Conservation (phyloP, 495 filamentous ascomycete genomes). For the Aspergillus indologenus region DNA sequence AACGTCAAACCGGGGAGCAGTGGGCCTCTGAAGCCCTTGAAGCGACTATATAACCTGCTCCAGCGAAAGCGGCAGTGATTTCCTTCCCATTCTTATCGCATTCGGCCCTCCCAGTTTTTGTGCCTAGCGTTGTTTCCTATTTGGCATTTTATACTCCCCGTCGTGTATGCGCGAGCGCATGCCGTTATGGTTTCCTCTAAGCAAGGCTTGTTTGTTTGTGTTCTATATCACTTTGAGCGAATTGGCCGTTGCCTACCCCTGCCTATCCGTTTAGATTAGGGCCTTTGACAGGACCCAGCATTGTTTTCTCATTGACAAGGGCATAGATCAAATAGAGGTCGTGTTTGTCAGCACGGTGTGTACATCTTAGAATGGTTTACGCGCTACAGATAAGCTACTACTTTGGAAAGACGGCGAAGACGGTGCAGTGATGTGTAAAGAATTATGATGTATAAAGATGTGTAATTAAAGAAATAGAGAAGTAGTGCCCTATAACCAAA, state of each 20-base stretch:
- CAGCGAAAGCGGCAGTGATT: background rate
- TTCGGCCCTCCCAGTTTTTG: background rate
- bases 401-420: too few species aligned
- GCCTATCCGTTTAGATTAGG: background rate
- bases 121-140: background rate
- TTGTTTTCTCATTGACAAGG: background rate
- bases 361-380: background rate
- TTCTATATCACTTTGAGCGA: background rate
- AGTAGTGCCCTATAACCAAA: background rate
- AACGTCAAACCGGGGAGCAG: background rate
- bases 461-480: background rate
- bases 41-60: background rate
- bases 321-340: constrained; percentile 1
- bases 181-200: background rate
- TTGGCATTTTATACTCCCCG: background rate
- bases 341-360: too few species aligned
- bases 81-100: background rate
- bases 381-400: background rate
- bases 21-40: background rate
- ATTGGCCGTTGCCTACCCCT: background rate
- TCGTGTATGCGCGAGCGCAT: background rate
- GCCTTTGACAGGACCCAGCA: constrained; percentile 1
- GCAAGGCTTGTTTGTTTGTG: background rate
- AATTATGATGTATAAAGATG: background rate
- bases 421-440: too few species aligned